Base-by-base conservation (phyloP, 331 rosid species). In the Rhamnella rubrinervis region DNA sequence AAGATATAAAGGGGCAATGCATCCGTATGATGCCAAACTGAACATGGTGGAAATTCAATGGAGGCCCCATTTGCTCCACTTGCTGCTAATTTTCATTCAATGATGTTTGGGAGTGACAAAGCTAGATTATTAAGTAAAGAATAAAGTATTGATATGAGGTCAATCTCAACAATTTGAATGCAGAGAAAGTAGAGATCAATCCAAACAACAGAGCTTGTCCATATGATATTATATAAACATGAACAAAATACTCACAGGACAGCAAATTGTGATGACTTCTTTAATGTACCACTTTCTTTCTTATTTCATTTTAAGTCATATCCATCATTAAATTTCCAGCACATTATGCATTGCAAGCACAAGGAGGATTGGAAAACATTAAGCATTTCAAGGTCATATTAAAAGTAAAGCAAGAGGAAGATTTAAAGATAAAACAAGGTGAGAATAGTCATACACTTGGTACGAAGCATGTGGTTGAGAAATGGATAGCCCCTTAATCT, bases 381-480 rank as follows among this genome's bases (percentile, higher is more conserved):
- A 15, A 49, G 18, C 7, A 18, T n/a, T 53, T 21, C 11, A 5
- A 39, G 51, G 25, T 63, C 19, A n/a, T 21, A 4, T 20, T 7
- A 18, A 50, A 37, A 60, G 38, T 15, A 63, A 68, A 49, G 37
- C 39, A 15, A 51, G 49, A 15, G 14, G 44, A 53, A 71, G 60
- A 63, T 44, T 19, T 16, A 52, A 13, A 7, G 61, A 46, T 17
- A 63, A 37, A 59, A 14, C 26, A 28, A n/a, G 46, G 5, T 9
- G 35, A 40, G 53, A 44, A 31, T 16, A n/a, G 65, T 65, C 74
- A 46, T 75, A 85, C 90, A 71, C 67, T 61, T 71, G 81, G 77
- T 83, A 81, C 61, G 76, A 84, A 51, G 76, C 78, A 62, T 85
- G 79, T 23, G 76, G 81, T 50, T 63, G 91, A 67, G 89, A 82